phyloP scores from a whole-genome alignment of 2,329 filamentous ascomycete genomes.

The Sporothrix dimorphospora region DNA sequence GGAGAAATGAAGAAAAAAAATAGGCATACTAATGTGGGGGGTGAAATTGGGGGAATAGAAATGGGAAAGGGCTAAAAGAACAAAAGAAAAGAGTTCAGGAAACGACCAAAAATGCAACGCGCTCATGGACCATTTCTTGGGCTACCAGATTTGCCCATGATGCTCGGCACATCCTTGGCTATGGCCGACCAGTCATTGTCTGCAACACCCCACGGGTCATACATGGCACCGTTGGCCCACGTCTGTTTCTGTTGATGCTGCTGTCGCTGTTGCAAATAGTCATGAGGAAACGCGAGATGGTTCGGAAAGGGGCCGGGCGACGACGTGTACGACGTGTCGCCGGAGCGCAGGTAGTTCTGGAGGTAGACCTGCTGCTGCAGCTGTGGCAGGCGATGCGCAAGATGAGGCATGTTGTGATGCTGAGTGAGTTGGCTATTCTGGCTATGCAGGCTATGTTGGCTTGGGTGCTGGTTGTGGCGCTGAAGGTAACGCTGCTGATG shows the following conservation, averaged over 20 bases:
- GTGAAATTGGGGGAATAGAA: neutral
- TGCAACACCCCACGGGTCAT: slow-evolving; percentile 22
- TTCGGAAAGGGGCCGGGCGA: slow-evolving; percentile 7
- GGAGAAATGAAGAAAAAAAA: neutral
- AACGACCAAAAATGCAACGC: neutral
- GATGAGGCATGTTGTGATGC: neutral
- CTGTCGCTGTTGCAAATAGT: neutral
- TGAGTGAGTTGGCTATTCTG: neutral
- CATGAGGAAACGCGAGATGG: neutral
- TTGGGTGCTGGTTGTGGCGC: slow-evolving; percentile 5
- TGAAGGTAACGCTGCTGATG: slow-evolving; percentile 23
- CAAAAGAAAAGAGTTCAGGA: neutral
- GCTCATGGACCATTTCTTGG: neutral
- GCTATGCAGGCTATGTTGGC: neutral
- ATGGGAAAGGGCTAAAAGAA: neutral
- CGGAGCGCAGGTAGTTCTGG: slow-evolving; percentile 8
- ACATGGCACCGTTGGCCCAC: slow-evolving; percentile 1
- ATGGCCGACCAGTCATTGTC: neutral
- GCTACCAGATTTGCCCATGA: neutral
- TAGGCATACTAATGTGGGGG: neutral
- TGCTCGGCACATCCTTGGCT: slow-evolving; percentile 1
- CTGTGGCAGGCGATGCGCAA: slow-evolving; percentile 10
- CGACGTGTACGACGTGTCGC: neutral
- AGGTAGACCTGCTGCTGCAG: neutral
- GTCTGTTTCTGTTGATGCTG: neutral